These are phyloP conservation scores for Carex scoparia DNA, from an alignment of 176 grass and related monocot genomes.

Conservation along the genomic window DNA sequence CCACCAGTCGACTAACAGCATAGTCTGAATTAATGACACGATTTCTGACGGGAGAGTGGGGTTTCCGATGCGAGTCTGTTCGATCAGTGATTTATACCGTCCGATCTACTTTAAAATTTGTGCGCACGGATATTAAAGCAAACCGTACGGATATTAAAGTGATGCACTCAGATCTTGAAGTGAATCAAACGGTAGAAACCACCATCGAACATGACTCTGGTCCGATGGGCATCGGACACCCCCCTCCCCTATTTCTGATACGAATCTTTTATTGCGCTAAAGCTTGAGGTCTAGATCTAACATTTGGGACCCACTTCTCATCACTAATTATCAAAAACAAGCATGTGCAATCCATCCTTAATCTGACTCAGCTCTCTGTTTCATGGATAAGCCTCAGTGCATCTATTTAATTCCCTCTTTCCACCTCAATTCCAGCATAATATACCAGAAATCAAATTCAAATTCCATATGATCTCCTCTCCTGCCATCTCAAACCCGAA, in stretches of 20 bases:
- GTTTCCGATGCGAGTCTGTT: too few species aligned
- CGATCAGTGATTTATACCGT: too few species aligned
- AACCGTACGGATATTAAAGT: too few species aligned
- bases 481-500: background rate
- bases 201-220: too few species aligned
- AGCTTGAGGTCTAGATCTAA: background rate
- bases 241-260: background rate
- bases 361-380: slow-evolving; percentile 10
- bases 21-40: too few species aligned
- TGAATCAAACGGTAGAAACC: too few species aligned
- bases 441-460: background rate
- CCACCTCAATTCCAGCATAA: background rate
- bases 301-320: background rate
- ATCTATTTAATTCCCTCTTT: background rate
- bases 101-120: too few species aligned
- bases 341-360: background rate
- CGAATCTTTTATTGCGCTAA: background rate
- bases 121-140: too few species aligned
- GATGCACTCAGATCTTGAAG: too few species aligned
- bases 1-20: too few species aligned
- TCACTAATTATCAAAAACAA: background rate
- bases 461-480: slow-evolving; percentile 16
- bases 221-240: too few species aligned
- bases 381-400: background rate
- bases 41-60: too few species aligned